These are phyloP conservation scores for Leishmania tropica DNA, from an alignment of 208 protist species.

Conservation along the genomic window DNA sequence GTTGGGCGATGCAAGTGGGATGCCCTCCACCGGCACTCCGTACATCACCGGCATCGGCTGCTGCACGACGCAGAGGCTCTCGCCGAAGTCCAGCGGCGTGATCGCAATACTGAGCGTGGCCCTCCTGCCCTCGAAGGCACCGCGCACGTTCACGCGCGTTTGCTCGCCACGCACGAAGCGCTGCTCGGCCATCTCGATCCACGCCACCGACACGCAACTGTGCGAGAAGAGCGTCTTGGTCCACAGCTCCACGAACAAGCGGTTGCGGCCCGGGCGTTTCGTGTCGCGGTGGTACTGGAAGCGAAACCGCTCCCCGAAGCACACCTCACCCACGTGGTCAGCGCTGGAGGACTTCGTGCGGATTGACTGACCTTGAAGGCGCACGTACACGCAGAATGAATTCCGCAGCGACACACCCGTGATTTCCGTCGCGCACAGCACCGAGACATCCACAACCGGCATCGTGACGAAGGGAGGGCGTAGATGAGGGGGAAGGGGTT, in stretches of 20 bases:
- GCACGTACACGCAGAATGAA: conserved; percentile 52
- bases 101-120: conserved; percentile 36
- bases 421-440: conserved; percentile 40
- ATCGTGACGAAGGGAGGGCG: conserved; percentile 9
- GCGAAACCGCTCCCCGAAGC: conserved; percentile 51
- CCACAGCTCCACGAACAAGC: conserved; percentile 65
- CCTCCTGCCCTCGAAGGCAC: conserved; percentile 44
- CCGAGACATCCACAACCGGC: conserved; percentile 46
- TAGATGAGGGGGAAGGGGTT: background rate
- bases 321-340: conserved; percentile 20
- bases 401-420: conserved; percentile 32
- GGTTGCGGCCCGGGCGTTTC: conserved; percentile 23
- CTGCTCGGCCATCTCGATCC: conserved; percentile 43
- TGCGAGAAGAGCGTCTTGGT: conserved; percentile 47
- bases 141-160: conserved; percentile 35
- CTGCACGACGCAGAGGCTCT: background rate
- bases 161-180: conserved; percentile 32
- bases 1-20: conserved; percentile 24
- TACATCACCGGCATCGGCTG: conserved; percentile 10
- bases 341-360: conserved; percentile 35
- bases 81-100: conserved; percentile 45
- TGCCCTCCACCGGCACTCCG: conserved; percentile 28
- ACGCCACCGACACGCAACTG: conserved; percentile 51
- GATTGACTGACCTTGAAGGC: conserved; percentile 59
- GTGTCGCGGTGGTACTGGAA: conserved; percentile 41